Conservation (phyloP, 192 early-diverging fungal species). For the Coemansia aciculifera region DNA sequence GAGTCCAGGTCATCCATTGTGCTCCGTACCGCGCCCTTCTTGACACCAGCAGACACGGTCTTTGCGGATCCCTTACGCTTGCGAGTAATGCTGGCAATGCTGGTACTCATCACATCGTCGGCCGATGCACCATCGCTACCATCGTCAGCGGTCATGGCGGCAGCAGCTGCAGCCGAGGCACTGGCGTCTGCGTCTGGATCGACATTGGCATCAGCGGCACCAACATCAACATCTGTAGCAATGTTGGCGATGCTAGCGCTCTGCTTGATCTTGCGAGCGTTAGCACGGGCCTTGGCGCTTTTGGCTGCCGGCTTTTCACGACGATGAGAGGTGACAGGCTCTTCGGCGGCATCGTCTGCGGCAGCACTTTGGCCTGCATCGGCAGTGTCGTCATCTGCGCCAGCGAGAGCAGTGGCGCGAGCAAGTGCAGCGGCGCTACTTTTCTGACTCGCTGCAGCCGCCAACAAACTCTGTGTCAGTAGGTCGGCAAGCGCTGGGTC, state of each 20-base stretch:
- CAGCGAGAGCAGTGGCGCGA: background rate
- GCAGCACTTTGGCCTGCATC: constrained; percentile 7
- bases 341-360: background rate
- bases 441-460: background rate
- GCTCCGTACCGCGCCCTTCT: background rate
- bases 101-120: background rate
- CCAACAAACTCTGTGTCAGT: constrained; percentile 1
- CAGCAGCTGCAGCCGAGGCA: constrained; percentile 7
- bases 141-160: background rate
- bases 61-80: background rate
- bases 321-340: background rate
- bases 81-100: background rate
- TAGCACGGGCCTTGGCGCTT: background rate
- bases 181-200: constrained; percentile 5
- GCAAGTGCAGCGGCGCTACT: background rate
- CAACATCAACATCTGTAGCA: constrained; percentile 2
- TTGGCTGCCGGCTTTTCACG: background rate
- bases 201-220: background rate
- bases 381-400: constrained; percentile 7
- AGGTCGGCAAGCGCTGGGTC: constrained; percentile 14
- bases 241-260: background rate
- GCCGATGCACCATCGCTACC: background rate
- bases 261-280: constrained; percentile 11
- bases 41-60: background rate
- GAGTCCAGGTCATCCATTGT: background rate